phyloP scores from a whole-genome alignment of 148 eudicot species.

The Spergularia marina region DNA sequence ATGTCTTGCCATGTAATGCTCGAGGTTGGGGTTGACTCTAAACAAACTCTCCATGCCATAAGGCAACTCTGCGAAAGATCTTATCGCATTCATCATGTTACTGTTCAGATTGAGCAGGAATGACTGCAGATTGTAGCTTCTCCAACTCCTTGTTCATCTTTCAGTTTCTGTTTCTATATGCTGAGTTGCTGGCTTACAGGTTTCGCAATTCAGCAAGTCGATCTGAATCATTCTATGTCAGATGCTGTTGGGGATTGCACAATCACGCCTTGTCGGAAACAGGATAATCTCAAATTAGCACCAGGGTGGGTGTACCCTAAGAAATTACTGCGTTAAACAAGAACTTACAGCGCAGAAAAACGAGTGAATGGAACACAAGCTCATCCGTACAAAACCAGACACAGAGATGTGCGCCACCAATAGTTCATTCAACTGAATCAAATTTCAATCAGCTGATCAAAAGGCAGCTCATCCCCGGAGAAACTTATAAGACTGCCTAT shows the following conservation, averaged over 20 bases:
- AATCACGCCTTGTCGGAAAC: neutral
- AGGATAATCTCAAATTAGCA: neutral
- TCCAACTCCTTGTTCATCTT: too few relatives aligned
- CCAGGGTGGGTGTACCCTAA: too few relatives aligned
- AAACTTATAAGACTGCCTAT: constrained; percentile 9
- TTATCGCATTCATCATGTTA: constrained; percentile 51
- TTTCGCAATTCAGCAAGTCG: too few relatives aligned
- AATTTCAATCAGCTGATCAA: neutral
- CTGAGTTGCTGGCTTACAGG: too few relatives aligned
- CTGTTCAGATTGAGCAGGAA: constrained; percentile 48
- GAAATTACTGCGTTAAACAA: too few relatives aligned
- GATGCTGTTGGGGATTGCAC: too few relatives aligned
- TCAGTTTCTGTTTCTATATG: too few relatives aligned
- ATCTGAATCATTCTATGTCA: too few relatives aligned
- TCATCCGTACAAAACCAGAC: too few relatives aligned
- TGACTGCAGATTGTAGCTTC: neutral
- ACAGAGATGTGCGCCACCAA: too few relatives aligned
- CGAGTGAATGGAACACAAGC: too few relatives aligned
- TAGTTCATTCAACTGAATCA: neutral
- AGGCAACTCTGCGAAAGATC: constrained; percentile 38
- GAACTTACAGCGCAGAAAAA: too few relatives aligned
- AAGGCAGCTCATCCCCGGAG: neutral
- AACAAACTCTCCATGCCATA: constrained; percentile 33
- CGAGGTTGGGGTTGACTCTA: constrained; percentile 35
- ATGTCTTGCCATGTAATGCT: constrained; percentile 55